These are phyloP conservation scores for Ceratobasidium papillatum DNA, from an alignment of 1,284 basidiomycete species.

Conservation along the genomic window DNA sequence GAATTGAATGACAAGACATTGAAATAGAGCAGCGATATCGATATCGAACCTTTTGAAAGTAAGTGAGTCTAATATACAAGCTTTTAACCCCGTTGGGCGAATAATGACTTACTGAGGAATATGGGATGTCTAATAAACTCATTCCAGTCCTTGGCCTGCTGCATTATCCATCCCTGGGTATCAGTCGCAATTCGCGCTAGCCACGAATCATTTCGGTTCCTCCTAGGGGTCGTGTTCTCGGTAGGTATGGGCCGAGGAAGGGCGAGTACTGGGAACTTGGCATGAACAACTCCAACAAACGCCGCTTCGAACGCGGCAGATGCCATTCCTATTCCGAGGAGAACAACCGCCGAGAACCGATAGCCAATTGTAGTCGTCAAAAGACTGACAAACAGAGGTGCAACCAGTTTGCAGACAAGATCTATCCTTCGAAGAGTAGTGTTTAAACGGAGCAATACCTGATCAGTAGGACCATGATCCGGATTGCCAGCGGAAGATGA, in stretches of 20 bases:
- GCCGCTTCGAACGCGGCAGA: slow-evolving; percentile 53
- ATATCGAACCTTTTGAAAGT: slow-evolving; percentile 52
- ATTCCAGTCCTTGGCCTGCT: slow-evolving; percentile 54
- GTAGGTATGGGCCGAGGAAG: neutral
- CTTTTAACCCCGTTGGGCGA: neutral
- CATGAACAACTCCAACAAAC: slow-evolving; percentile 53
- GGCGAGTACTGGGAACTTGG: slow-evolving; percentile 51
- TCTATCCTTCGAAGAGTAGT: slow-evolving; percentile 62
- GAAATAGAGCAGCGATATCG: slow-evolving; percentile 62
- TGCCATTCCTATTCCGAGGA: slow-evolving; percentile 51
- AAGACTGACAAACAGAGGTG: slow-evolving; percentile 65
- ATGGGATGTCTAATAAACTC: slow-evolving; percentile 59
- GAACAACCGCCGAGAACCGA: slow-evolving; percentile 50
- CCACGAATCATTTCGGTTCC: neutral
- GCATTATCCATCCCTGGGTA: neutral
- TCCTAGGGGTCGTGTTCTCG: neutral
- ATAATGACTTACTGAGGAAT: slow-evolving; percentile 51
- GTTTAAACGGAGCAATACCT: slow-evolving; percentile 53
- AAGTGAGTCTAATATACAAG: neutral
- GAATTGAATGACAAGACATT: slow-evolving; percentile 52
- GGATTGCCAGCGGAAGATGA: neutral
- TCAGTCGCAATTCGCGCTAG: neutral
- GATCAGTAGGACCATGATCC: neutral
- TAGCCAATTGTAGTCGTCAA: slow-evolving; percentile 55
- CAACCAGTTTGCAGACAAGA: slow-evolving; percentile 62